A percentile compares a stretch with the other conserved stretches of the same genome.
Conservation (phyloP, 2,329 filamentous ascomycete genomes). For the Falciphora oryzae region DNA sequence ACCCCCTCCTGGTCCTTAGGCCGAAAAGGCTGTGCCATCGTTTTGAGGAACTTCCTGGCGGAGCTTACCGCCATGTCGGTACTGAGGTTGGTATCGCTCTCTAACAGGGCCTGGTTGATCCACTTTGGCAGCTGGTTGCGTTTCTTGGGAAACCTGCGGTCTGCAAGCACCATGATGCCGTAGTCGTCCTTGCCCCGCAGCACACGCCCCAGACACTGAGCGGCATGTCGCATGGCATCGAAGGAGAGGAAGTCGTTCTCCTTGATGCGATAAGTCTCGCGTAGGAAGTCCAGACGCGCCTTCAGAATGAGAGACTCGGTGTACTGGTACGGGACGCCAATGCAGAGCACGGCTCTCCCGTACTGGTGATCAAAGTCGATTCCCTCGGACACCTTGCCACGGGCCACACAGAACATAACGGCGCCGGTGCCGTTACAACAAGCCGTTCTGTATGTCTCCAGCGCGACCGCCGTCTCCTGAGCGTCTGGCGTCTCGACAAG, state of each 20-base stretch:
- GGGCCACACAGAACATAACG: constrained; percentile 87
- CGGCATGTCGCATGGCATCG: constrained; percentile 98
- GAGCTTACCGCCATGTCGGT: constrained; percentile 91
- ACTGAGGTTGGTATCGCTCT: constrained; percentile 82
- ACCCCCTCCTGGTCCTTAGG: constrained; percentile 83
- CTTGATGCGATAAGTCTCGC: constrained; percentile 92
- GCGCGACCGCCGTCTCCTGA: constrained; percentile 89
- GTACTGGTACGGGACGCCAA: constrained; percentile 97
- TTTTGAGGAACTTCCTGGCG: constrained; percentile 81
- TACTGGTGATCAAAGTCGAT: constrained; percentile 99
- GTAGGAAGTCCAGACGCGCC: constrained; percentile 89
- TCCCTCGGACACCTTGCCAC: constrained; percentile 94
- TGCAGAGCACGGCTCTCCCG: constrained; percentile 89
- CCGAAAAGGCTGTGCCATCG: constrained; percentile 88
- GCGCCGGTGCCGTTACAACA: constrained; percentile 96
- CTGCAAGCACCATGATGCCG: constrained; percentile 98
- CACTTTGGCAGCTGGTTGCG: constrained; percentile 86
- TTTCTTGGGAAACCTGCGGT: constrained; percentile 91
- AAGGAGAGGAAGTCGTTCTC: constrained; percentile 98
- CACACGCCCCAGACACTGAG: constrained; percentile 92
- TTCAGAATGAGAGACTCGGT: constrained; percentile 97
- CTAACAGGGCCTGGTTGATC: constrained; percentile 84
- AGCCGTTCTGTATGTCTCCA: constrained; percentile 95
- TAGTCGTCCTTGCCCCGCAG: constrained; percentile 97
- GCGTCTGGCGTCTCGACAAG: constrained; percentile 96